These are phyloP conservation scores for Nannochloris sp. DNA, from an alignment of 139 green algal genomes.

Conservation along the genomic window DNA sequence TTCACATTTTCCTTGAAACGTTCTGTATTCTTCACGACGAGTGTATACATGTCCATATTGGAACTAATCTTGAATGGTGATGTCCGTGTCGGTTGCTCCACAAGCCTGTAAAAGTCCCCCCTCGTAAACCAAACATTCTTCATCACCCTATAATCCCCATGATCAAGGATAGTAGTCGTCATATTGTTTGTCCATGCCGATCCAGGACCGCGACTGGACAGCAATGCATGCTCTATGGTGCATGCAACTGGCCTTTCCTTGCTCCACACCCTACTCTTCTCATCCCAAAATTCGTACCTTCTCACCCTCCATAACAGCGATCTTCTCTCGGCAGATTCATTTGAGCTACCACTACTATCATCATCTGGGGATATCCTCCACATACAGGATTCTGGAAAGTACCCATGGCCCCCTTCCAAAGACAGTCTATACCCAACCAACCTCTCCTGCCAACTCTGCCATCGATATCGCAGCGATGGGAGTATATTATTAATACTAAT, in stretches of 20 bases:
- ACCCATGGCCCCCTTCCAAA: conserved; percentile 19
- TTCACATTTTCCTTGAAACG: conserved; percentile 25
- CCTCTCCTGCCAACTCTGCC: background rate
- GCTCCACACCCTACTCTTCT: conserved; percentile 23
- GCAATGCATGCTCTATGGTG: conserved; percentile 10
- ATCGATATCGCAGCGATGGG: background rate
- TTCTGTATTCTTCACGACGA: conserved; percentile 35
- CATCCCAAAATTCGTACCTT: conserved; percentile 60
- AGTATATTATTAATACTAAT: too few relatives aligned
- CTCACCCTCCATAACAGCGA: conserved; percentile 24
- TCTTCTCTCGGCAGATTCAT: background rate
- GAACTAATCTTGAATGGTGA: conserved; percentile 37
- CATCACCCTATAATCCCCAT: conserved; percentile 36
- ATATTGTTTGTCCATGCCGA: too few relatives aligned
- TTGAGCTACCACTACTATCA: background rate
- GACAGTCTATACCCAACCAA: background rate
- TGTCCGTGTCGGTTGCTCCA: conserved; percentile 41
- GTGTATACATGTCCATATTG: conserved; percentile 39
- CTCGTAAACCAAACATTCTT: conserved; percentile 68
- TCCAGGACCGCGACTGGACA: too few relatives aligned
- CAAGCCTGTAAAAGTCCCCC: conserved; percentile 54
- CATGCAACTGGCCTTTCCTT: conserved; percentile 40
- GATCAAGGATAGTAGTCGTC: conserved; percentile 41
- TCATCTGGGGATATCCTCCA: conserved; percentile 31
- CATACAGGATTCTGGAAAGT: conserved; percentile 59